Conservation (phyloP, 2,329 filamentous ascomycete genomes). For the Cladorrhinum sp. region DNA sequence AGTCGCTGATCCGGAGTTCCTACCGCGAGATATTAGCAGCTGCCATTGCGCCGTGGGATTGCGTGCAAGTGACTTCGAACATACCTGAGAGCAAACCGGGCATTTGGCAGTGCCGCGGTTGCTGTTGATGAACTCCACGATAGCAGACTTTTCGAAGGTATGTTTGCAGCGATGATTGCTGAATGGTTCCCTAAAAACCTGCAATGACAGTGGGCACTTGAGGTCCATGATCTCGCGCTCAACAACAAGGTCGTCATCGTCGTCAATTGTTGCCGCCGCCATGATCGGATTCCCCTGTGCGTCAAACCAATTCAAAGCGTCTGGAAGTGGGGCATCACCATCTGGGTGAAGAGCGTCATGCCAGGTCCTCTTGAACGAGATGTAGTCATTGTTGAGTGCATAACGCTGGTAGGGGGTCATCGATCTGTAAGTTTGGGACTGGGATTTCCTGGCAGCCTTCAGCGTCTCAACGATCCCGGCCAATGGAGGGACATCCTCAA, state of each 20-base stretch:
- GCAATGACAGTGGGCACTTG: constrained; percentile 67
- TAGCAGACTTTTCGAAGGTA: constrained; percentile 65
- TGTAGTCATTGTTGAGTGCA: constrained; percentile 56
- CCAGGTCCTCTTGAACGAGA: constrained; percentile 56
- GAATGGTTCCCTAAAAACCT: constrained; percentile 62
- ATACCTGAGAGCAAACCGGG: constrained; percentile 63
- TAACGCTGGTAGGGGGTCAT: constrained; percentile 48
- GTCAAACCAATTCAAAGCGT: constrained; percentile 54
- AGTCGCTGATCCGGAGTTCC: constrained; percentile 50
- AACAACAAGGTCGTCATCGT: constrained; percentile 66
- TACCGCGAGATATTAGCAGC: constrained; percentile 27
- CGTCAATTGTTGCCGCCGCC: constrained; percentile 36
- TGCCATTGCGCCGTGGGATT: no score
- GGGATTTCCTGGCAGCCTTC: constrained; percentile 35
- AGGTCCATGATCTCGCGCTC: constrained; percentile 61
- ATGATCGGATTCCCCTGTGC: constrained; percentile 41
- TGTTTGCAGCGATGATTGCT: constrained; percentile 67
- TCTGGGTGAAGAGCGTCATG: constrained; percentile 51
- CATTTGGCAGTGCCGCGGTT: constrained; percentile 47
- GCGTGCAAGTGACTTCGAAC: constrained; percentile 16
- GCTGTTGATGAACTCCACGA: constrained; percentile 51
- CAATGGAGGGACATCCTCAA: constrained; percentile 26
- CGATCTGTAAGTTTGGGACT: constrained; percentile 41
- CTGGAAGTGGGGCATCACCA: constrained; percentile 49
- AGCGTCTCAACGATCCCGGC: constrained; percentile 36